Base-by-base conservation (phyloP, 1,284 basidiomycete species). In the Boletus hoseneyae region DNA sequence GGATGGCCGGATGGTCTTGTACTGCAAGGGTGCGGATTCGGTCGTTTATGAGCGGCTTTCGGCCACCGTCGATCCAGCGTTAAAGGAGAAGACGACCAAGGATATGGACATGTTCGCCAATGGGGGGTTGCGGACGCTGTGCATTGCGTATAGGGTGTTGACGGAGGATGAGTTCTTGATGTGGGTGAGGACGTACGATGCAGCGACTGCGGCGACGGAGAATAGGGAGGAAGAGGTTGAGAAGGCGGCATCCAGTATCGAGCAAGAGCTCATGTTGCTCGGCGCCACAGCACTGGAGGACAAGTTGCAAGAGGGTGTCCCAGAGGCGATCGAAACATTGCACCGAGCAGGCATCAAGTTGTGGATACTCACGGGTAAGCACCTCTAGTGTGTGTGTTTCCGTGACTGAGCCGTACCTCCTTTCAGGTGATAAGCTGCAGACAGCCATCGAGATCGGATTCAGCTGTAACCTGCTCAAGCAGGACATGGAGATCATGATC, bases 371-470 rank as follows among this genome's bases (percentile, higher is more conserved):
- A 95, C 92, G 30, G 88, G 87, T 85, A 50, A 47, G 77, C 70
- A 5, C 18, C 10, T 40, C 9, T 7, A 11, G 35, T 33, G 27
- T 37, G 47, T 25, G 49, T 40, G 27, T n/a, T 40, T 9, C 1
- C 7, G n/a, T 11, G 10, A 7, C 11, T 43, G 41, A 18, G 30
- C 1, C 10, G 3, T 11, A 21, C 11, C n/a, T 3, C 12, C 9
- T 36, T 1, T 3, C 66, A 82, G 94, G 94, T 43, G 95, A 98
- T 74, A 98, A 98, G 71, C 78, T 97, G 1, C 95, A 98, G 70
- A 98, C 95, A 3, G 95, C 95, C 16, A 97, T 98, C 64, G 95
- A 98, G 68, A 98, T 98, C 53, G 87, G 83, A 27, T 94, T 93
- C 78, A 86, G 87, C 60, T 97, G 94, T 72, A 96, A 96, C 66